Evolutionary conservation across 2,329 filamentous ascomycete genomes (phyloP), one percentile per base, ranked within the genome.

Genomic region (Fusarium palustre): DNA sequence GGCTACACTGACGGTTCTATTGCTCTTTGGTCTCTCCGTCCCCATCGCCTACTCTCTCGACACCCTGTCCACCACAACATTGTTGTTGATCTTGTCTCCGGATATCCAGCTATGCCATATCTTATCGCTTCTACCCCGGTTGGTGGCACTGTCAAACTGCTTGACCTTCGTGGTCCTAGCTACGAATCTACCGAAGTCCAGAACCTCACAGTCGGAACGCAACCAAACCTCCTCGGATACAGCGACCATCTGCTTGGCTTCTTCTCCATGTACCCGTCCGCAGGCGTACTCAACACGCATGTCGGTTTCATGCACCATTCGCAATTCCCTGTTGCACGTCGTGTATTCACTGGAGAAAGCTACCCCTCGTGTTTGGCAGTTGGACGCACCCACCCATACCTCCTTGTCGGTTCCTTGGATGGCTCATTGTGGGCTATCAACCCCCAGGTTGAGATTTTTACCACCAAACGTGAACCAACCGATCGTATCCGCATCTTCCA

Each of bases 1-100:
- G 87, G 86, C 49, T 86, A 88, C 72, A 82, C 81, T 0, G 87
- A 89, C 63, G 87, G 87, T 33, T 86, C 84, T 22, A 78, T 89
- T 36, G 81, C 81, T 22, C 77, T 88, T 13, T 89, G 87, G 87
- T 88, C 86, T 13, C 71, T 89, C 42, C 79, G 80, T 39, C 87
- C 87, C 1, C 77, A 75, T 45, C 76, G 79, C 28, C 76, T 87
- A 52, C 78, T 89, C 30, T 83, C 83, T 42, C 83, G 87, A 4
- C 82, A 86, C 49, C 80, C 84, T 7, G 79, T 85, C n/a, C 87
- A 89, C 70, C 82, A 84, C 62, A 86, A 82, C 49, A 78, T 82
- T 55, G 79, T 89, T 6, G 80, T 88, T 63, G 85, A 88, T 69
- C 81, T 89, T 33, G 81, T 81, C 59, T 85, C 86, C 0, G 86